Base-by-base conservation (phyloP, 2,329 filamentous ascomycete species). In the Fusarium paranaense region DNA sequence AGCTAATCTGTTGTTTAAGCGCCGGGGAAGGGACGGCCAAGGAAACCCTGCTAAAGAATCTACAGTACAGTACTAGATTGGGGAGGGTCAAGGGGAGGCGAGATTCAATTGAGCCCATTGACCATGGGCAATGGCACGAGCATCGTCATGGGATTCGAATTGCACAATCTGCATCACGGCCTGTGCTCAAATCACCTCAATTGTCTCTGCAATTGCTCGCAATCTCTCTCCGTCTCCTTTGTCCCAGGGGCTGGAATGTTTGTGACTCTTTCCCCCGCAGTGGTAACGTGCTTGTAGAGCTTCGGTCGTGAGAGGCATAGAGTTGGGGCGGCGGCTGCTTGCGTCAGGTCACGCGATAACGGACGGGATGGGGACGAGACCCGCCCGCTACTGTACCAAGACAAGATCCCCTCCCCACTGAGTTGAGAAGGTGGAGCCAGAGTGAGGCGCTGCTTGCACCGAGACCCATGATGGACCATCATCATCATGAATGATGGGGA, bases 331-430 rank as follows among this genome's bases (percentile, higher is more conserved):
- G 62, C 65, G 65, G 75, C 77, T 77, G 76, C 69, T 80, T 80
- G 79, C 79, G 78, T 77, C 77, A 78, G 79, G 79, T 80, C 79
- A 80, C 79, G 78, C 79, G 79, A 80, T 80, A 66, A 75, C 68
- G 68, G 72, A 71, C 67, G 72, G 73, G 71, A 76, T 79, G 76
- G 73, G 76, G 59, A 35, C 40, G 61, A 72, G 76, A 60, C 66
- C 76, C 68, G 60, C 66, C 69, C 57, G 63, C 56, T 66, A 50
- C 58, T 35, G 57, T 38, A 11, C 30, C 30, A 32, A 32, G 30
- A 32, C 30, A 33, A 56, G 58, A 59, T 67, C 56, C 54, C 22
- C 57, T 45, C 32, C 33, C 32, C 16, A 27, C 38, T 13, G 30
- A 20, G 20, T 45, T 40, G 13, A 30, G 20, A 20, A 54, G 27